These are phyloP conservation scores for Calonectria pseudoreteaudii DNA, from an alignment of 2,329 filamentous ascomycete species.

Conservation along the genomic window DNA sequence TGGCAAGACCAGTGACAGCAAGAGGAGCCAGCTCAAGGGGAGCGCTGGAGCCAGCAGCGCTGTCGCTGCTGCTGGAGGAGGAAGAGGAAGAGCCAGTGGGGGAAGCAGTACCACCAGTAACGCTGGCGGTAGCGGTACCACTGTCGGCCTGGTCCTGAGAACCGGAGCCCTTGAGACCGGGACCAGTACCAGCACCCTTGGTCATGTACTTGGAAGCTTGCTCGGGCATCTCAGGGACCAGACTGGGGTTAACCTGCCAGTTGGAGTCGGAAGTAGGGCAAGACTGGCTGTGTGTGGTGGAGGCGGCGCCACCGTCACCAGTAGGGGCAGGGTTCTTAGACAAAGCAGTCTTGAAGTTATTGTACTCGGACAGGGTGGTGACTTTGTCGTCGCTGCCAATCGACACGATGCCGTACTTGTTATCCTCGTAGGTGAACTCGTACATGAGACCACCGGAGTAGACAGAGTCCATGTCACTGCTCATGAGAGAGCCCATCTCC, in stretches of 20 bases:
- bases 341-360: conserved; percentile 62
- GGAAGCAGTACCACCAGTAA: conserved; percentile 48
- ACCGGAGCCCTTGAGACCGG: conserved; percentile 64
- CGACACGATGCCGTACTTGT: conserved; percentile 83
- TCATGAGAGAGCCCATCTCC: conserved; percentile 85
- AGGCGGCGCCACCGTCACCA: conserved; percentile 62
- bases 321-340: conserved; percentile 62
- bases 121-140: conserved; percentile 59
- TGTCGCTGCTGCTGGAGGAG: conserved; percentile 44
- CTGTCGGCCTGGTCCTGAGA: conserved; percentile 64
- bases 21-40: conserved; percentile 47
- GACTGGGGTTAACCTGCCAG: conserved; percentile 64
- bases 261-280: conserved; percentile 62
- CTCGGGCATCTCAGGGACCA: conserved; percentile 64
- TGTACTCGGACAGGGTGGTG: conserved; percentile 71
- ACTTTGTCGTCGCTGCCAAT: conserved; percentile 65
- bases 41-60: conserved; percentile 43
- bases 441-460: conserved; percentile 98
- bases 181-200: conserved; percentile 64
- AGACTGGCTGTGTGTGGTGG: conserved; percentile 57
- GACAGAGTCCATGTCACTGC: conserved; percentile 82
- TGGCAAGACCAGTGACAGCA: conserved; percentile 49
- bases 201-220: conserved; percentile 65
- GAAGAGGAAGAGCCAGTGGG: conserved; percentile 38
- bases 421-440: conserved; percentile 87